Evolutionary conservation across 345 rosid genomes (phyloP), one percentile per base, ranked within the genome.

Genomic region (Combretum micranthum): DNA sequence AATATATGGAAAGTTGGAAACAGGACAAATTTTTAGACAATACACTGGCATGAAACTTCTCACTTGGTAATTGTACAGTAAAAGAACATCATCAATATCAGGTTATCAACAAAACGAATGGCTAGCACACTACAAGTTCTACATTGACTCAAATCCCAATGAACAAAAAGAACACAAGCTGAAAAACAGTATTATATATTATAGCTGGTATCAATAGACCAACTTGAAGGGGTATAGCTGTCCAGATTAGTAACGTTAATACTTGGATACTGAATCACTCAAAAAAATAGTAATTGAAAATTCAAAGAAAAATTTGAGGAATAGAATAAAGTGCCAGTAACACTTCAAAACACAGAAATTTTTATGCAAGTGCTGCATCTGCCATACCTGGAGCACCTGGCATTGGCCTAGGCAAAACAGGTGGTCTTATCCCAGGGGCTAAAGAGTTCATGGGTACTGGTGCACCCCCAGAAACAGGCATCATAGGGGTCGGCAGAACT

Each of bases 361-460:
- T 53, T 39, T 4, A 2, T 12, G 44, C 44, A 53, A 17, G 15
- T n/a, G 20, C 12, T 53, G 26, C 19, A 58, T 8, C n/a, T 20
- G 15, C 11, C 26, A 37, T 60, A 83, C 85, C 84, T 64, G 85
- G 77, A 37, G 77, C 74, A 76, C 84, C 87, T 54, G 80, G 61
- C 21, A 65, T 26, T 14, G 96, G 99, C 72, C 97, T 79, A 43
- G 95, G 96, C 21, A 90, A 67, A 63, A 87, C 78, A 64, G 95
- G 96, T 56, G 96, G 94, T 62, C 99, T 83, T 49, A 93, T 76
- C 68, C 94, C 94, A 3, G 85, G 81, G 57, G 65, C 22, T 62
- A 80, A 62, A 8, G 80, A 57, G 69, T 65, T 68, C 48, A 57
- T 60, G 12, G 73, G 78, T 19, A 72, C 10, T 19, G 65, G 81